Evolutionary conservation across 164 flowering plant species (phyloP).

Genomic region (Tetracentron sinense): DNA sequence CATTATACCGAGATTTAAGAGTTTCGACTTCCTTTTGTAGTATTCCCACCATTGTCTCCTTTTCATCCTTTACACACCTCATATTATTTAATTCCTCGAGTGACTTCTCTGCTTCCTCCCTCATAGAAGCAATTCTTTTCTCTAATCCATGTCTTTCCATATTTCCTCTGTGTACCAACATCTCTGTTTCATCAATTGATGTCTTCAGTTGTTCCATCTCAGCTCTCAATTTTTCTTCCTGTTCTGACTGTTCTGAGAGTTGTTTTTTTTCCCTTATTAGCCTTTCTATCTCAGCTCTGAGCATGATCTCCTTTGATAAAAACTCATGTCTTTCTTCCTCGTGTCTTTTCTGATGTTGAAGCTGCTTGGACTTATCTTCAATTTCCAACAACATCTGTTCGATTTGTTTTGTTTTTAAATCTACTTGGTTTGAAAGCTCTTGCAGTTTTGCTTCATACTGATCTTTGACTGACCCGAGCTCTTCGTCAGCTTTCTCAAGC

Average conservation of each 20-base stretch:
- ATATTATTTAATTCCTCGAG: slow-evolving; percentile 38
- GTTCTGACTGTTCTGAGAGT: slow-evolving; percentile 32
- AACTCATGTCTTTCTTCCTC: slow-evolving; percentile 36
- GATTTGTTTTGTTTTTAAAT: slow-evolving; percentile 26
- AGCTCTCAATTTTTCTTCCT: slow-evolving; percentile 27
- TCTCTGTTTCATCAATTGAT: slow-evolving; percentile 34
- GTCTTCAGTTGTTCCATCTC: slow-evolving; percentile 38
- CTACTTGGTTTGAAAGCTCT: slow-evolving; percentile 39
- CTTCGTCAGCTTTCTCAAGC: slow-evolving; percentile 49
- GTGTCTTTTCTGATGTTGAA: slow-evolving; percentile 41
- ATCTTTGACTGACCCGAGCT: slow-evolving; percentile 41
- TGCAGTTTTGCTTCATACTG: slow-evolving; percentile 45
- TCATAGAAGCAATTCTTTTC: slow-evolving; percentile 32
- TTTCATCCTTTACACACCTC: slow-evolving; percentile 46
- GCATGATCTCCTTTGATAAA: slow-evolving; percentile 41
- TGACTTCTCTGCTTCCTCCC: slow-evolving; percentile 43
- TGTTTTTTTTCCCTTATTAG: slow-evolving; percentile 32
- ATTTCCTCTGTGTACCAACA: slow-evolving; percentile 32
- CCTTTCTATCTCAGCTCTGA: slow-evolving; percentile 42
- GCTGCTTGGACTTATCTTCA: slow-evolving; percentile 39
- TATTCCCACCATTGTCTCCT: slow-evolving; percentile 28
- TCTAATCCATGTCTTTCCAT: slow-evolving; percentile 45
- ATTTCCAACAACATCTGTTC: slow-evolving; percentile 40
- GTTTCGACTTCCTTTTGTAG: slow-evolving; percentile 47
- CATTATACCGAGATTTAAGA: slow-evolving; percentile 40